Percentiles rank a stretch among this genome's conserved stretches.
These are phyloP conservation scores for Rhizopogon vinicolor DNA, from an alignment of 768 basidiomycete genomes.

Conservation along the genomic window DNA sequence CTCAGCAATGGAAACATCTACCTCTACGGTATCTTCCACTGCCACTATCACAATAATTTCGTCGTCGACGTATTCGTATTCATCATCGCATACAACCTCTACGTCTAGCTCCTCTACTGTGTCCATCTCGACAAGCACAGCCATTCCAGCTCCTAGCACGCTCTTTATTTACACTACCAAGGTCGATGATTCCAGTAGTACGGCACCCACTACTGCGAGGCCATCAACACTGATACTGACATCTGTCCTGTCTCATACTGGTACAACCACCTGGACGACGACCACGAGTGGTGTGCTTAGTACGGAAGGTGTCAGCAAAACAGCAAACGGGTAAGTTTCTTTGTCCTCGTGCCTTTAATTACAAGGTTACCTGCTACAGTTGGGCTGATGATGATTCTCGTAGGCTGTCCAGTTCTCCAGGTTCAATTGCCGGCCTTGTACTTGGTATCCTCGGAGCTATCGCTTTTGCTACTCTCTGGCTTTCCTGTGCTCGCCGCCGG, in stretches of 20 bases:
- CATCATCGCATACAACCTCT: neutral
- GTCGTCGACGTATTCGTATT: neutral
- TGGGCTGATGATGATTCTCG: slow-evolving; percentile 3
- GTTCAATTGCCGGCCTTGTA: slow-evolving; percentile 17
- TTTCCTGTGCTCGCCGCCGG: slow-evolving; percentile 28
- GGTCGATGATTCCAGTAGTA: neutral
- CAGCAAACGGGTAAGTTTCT: slow-evolving; percentile 12
- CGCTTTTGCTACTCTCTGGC: slow-evolving; percentile 23
- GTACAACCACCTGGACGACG: slow-evolving; percentile 12
- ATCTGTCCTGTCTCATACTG: slow-evolving; percentile 12
- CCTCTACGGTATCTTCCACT: neutral
- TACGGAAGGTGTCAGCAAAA: slow-evolving; percentile 8
- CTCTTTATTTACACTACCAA: slow-evolving; percentile 13
- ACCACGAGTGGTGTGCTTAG: slow-evolving; percentile 20
- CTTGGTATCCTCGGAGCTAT: slow-evolving; percentile 22
- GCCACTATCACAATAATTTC: neutral
- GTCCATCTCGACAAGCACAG: neutral
- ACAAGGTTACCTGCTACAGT: slow-evolving; percentile 3
- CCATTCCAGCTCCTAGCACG: slow-evolving; percentile 4
- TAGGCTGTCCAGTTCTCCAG: slow-evolving; percentile 14
- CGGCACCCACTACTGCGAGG: neutral
- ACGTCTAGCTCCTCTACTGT: neutral
- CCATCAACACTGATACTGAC: slow-evolving; percentile 17
- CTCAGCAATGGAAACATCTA: neutral
- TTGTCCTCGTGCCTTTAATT: neutral